phyloP scores from a whole-genome alignment of 306 rosid species.

The Oemleria cerasiformis region DNA sequence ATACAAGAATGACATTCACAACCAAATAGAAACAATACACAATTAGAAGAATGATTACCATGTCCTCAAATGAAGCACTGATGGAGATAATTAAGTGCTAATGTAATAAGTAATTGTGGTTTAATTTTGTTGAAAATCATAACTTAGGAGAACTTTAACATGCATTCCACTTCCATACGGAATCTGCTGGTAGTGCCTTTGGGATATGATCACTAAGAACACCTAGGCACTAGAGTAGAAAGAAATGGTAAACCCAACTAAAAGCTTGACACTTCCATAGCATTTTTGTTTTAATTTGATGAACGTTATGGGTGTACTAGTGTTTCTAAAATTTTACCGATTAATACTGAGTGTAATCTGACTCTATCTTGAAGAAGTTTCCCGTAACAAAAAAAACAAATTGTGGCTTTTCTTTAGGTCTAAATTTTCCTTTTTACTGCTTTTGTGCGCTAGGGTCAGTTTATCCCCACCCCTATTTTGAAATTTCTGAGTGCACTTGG shows the following conservation, averaged over 20 bases:
- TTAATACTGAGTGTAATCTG: no score
- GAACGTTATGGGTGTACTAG: not conserved
- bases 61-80: not conserved
- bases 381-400: no score
- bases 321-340: no score
- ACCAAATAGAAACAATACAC: slow-evolving; percentile 4
- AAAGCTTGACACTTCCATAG: not conserved
- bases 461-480: no score
- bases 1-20: not conserved
- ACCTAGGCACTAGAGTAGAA: not conserved
- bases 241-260: not conserved
- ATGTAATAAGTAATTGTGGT: slow-evolving; percentile 5
- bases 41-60: slow-evolving; percentile 3
- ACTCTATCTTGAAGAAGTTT: no score
- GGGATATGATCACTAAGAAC: slow-evolving; percentile 6
- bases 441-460: no score
- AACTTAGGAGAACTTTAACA: not conserved
- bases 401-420: no score
- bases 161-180: slow-evolving; percentile 12
- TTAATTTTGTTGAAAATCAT: slow-evolving; percentile 6
- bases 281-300: not conserved
- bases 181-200: not conserved
- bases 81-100: not conserved
- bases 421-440: no score
- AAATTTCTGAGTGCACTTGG: no score